Base-by-base conservation (phyloP, 2,329 filamentous ascomycete species). In the Seiridium cupressi region DNA sequence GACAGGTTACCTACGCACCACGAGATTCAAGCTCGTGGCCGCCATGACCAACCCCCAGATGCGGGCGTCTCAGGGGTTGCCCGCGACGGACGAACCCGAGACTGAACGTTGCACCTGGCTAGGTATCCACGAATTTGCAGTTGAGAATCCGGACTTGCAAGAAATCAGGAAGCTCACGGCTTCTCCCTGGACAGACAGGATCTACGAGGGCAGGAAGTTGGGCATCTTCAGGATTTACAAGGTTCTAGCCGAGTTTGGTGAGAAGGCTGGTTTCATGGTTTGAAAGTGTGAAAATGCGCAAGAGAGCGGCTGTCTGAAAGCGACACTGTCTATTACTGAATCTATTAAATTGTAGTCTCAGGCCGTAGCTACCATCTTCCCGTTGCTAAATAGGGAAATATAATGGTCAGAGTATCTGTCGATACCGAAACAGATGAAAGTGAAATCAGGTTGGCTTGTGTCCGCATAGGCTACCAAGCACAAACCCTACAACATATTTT, bases 1-100 rank as follows among this genome's bases (percentile, higher is more conserved):
- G 10, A 51, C 55, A 7, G 67, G 68, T 3, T 69, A 68, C 57
- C 60, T 69, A 1, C 63, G 68, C 11, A 66, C 65, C 5, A 70
- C 66, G 3, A 55, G 63, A 6, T 70, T 65, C 57, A 62, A 64
- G 57, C 61, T 69, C 10, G 60, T 58, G 3, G 63, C 60, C n/a
- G 55, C 55, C 8, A 47, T 42, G 42, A 57, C 42, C 40, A 57
- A 57, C 31, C 31, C 55, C 9, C 55, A 57, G 44, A 47, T 44
- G 9, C 55, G 55, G n/a, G 44, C 60, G 4, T 60, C 64, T 31
- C 67, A 68, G 54, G 66, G 65, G 31, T 49, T 68, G 13, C 54
- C 65, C 2, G 54, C 66, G 3, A 59, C 57, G 4, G 62, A 63
- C 10, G 66, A 67, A 51, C 55, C 59, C 2, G 56, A 48, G 13